Base-by-base conservation (phyloP, 2,329 filamentous ascomycete species). In the Neonectria coccinea region DNA sequence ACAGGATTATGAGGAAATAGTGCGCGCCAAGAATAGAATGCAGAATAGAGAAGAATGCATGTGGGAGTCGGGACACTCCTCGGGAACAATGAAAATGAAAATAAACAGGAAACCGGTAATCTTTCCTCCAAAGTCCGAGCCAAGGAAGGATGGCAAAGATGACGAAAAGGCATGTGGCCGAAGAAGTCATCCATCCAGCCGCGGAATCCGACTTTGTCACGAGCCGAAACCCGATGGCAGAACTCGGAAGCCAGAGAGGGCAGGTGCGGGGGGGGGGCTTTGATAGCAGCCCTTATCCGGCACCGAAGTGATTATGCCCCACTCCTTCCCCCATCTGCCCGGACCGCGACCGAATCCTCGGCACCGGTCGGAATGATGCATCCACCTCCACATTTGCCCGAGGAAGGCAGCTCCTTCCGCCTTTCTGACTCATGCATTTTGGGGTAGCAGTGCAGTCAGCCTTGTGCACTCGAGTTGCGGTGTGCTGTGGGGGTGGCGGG, bases 331-430 rank as follows among this genome's bases (percentile, higher is more conserved):
- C 70, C 70, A 65, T 63, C 57, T 51, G 59, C 52, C 68, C 69
- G 67, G 62, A 45, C 62, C 22, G 53, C 12, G 60, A 63, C 54
- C 54, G 60, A 64, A 45, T 14, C 51, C 42, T 72, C 68, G 69
- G 66, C 59, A 64, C 56, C 54, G 42, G 58, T 70, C 69, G 71
- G 69, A 61, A 72, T 22, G 22, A 55, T 58, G 47, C 31, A n/a
- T 45, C 47, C 51, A 54, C 48, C 9, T 51, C 48, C 55, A 56
- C 39, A 61, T 67, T 25, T 56, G 62, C 10, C 55, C 36, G 41
- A 45, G 53, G 39, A 16, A 57, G 53, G 39, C 22, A 57, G 45
- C 25, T 31, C 25, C 31, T 25, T 16, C 54, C 54, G 48, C 48
- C 42, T 27, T 33, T 63, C 61, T 63, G 61, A 63, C 55, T 63